Evolutionary conservation across 148 eudicot species (phyloP), one percentile per base, ranked within the genome.

Genomic region (Silene conica): DNA sequence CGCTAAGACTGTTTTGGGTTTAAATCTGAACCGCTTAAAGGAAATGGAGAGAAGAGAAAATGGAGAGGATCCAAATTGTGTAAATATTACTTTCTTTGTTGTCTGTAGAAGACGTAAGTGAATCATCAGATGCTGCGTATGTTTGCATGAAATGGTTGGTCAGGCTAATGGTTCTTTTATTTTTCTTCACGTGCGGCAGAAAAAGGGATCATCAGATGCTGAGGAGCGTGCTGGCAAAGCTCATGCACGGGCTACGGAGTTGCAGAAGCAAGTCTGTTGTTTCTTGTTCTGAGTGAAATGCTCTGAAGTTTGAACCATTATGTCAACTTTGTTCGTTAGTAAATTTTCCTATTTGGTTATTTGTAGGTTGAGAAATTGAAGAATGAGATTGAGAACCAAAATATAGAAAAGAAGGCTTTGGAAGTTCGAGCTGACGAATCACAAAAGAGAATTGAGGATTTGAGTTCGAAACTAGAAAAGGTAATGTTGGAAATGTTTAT

Each of bases 201-300:
- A 79, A 78, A 90, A 86, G 69, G 98, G 90, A 28, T 63, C 86
- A 14, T 71, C 83, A n/a, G 91, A 83, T 83, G 95, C 84, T 65
- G 87, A 87, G 78, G 87, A 86, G 82, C 82, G 77, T 77, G 78
- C 81, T 26, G 79, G 66, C 60, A 85, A 85, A 81, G 92, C 97
- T 70, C 83, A 84, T 77, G 84, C 90, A 54, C 85, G 80, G 66
- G 89, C 84, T 38, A 74, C 50, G 60, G 94, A 87, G 69, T 79
- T 93, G 67, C 87, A 87, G 79, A 89, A 85, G 80, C 80, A 86
- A 87, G 93, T 87, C 45, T 73, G 78, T 82, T 71, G 5, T 70
- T 45, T 50, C 50, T 48, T 56, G 26, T 50, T 41, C 18, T 31
- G 18, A 20, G 43, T 54, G 7, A 71, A 18, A 73, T 21, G 46